A percentile compares a stretch with the other conserved stretches of the same genome.
These are phyloP conservation scores for Isatis lusitanica DNA, from an alignment of 441 rosid genomes.

Conservation along the genomic window DNA sequence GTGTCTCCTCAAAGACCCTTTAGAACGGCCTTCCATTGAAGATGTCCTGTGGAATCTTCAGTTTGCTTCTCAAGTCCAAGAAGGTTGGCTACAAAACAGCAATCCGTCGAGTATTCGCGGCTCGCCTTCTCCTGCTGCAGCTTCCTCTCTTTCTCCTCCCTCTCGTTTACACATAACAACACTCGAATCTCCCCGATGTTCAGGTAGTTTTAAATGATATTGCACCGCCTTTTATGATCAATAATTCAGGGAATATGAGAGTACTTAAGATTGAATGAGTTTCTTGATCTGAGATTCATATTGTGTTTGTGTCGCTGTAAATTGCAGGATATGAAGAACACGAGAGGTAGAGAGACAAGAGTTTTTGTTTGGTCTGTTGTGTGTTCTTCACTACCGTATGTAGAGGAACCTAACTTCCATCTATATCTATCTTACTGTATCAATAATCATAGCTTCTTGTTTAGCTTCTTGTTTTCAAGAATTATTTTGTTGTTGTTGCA, in stretches of 20 bases:
- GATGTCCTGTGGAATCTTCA: conserved; percentile 96
- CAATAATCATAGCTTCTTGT: neutral
- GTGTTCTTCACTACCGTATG: conserved; percentile 8
- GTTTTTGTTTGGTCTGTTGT: conserved; percentile 16
- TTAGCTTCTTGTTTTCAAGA: neutral
- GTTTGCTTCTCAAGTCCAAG: conserved; percentile 86
- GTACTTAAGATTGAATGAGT: conserved; percentile 1
- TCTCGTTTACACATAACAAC: conserved; percentile 35
- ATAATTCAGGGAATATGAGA: neutral
- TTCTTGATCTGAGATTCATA: conserved; percentile 12
- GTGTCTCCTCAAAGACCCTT: conserved; percentile 63
- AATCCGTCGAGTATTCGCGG: conserved; percentile 33
- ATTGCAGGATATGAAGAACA: conserved; percentile 38
- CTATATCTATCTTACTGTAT: neutral
- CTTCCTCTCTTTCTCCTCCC: conserved; percentile 31
- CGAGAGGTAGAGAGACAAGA: conserved; percentile 32
- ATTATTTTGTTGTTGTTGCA: neutral
- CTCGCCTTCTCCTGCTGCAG: conserved; percentile 27
- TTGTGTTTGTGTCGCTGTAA: conserved; percentile 7
- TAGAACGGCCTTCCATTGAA: conserved; percentile 78
- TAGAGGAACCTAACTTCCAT: neutral
- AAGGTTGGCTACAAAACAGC: conserved; percentile 40
- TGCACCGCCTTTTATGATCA: neutral
- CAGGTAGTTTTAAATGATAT: conserved; percentile 22
- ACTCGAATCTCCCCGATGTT: conserved; percentile 34